Base-by-base conservation (phyloP, 441 rosid genomes). In the Croton setiger region DNA sequence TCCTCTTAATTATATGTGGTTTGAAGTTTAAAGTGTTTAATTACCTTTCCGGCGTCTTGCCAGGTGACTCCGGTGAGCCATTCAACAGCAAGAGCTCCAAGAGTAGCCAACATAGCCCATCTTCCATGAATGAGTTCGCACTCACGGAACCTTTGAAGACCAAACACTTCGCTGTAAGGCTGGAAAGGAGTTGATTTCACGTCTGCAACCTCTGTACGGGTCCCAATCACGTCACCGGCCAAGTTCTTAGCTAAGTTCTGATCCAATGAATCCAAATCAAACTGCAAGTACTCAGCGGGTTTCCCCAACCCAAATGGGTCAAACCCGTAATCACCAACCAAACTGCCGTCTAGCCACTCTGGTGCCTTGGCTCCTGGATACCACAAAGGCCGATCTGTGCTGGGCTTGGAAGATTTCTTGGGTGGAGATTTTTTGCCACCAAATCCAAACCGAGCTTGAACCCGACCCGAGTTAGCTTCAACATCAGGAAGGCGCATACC, bases 41-140 rank as follows among this genome's bases (percentile, higher is more conserved):
- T n/a, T 74, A 89, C 98, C 96, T 91, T 93, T 69, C 97, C 96
- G 27, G 96, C 98, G 60, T 93, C 98, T 87, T 91, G 96, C 98
- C 96, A 93, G 49, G 96, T 86, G 68, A 93, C 78, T 31, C 98
- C 97, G 36, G 96, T 91, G 71, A 91, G 93, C 89, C 91, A 83
- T 80, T 93, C 97, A 5, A 89, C 97, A 47, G 92, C 1, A 41
- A 93, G 83, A 41, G 96, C 96, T 21, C 98, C 96, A 5, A 93
- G 91, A 72, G 95, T 89, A 44, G 98, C 98, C 75, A 91, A 78
- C 98, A 93, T 93, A 35, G 96, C 98, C 98, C 97, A 93, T 20
- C 97, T 68, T 21, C 97, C 97, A 62, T 91, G 98, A 60, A 93
- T 93, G 31, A 91, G 92, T 86, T 93, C 97, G 68, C 97, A 91